Percentiles rank a stretch among this genome's conserved stretches.
phyloP scores from a whole-genome alignment of 768 basidiomycete species.

The Albatrellus ellisii region DNA sequence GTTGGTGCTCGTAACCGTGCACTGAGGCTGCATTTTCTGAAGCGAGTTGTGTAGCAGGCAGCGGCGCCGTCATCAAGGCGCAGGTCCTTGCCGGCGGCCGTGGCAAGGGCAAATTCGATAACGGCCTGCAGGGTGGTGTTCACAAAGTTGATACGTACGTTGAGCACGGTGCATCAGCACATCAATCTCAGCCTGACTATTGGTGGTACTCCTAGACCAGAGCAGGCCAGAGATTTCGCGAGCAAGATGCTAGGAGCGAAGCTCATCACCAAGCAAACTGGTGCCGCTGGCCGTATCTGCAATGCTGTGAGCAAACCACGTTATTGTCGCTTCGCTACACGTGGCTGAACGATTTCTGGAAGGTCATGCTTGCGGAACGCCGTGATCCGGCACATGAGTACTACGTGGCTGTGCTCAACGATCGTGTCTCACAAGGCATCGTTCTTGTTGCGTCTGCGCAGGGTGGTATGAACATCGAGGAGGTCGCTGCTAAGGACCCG shows the following conservation, averaged over 20 bases:
- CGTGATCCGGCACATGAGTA: slow-evolving; percentile 92
- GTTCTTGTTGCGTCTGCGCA: slow-evolving; percentile 90
- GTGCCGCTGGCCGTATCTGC: slow-evolving; percentile 82
- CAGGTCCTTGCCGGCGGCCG: slow-evolving; percentile 98
- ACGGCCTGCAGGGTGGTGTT: slow-evolving; percentile 94
- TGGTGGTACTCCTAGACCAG: slow-evolving; percentile 37
- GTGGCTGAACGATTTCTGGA: not conserved
- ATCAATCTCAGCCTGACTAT: not conserved
- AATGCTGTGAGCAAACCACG: slow-evolving; percentile 90
- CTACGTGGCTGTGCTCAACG: slow-evolving; percentile 94
- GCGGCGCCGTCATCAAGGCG: slow-evolving; percentile 91
- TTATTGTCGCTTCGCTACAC: slow-evolving; percentile 7
- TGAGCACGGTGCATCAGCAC: not conserved
- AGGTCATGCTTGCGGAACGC: slow-evolving; percentile 98
- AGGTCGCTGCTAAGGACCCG: slow-evolving; percentile 94
- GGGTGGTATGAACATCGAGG: slow-evolving; percentile 99
- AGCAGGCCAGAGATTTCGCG: slow-evolving; percentile 76
- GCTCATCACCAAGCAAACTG: slow-evolving; percentile 98
- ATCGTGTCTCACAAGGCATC: slow-evolving; percentile 77
- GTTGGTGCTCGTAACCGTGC: slow-evolving; percentile 12
- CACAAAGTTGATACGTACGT: slow-evolving; percentile 79
- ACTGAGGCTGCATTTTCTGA: not conserved
- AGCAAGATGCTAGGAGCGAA: slow-evolving; percentile 88
- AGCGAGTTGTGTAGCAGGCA: slow-evolving; percentile 33
- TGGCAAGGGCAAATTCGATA: slow-evolving; percentile 95